A percentile compares a stretch with the other conserved stretches of the same genome.
Conservation (phyloP, 257 asterid genomes). For the Solanum virginianum region DNA sequence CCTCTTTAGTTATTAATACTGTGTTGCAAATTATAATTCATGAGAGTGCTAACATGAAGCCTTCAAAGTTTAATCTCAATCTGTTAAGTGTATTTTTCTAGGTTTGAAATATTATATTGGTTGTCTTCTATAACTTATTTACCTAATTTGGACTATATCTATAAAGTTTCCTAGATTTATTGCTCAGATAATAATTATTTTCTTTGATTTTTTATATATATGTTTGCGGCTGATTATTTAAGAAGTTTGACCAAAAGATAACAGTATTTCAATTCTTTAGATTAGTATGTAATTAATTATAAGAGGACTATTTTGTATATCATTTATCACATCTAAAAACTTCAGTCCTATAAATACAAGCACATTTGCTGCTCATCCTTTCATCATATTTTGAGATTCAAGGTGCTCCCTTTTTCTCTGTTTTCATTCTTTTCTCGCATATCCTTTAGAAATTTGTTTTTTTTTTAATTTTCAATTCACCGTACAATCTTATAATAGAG, state of each 20-base stretch:
- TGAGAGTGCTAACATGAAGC: background rate
- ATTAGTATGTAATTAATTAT: background rate
- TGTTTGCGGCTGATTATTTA: background rate
- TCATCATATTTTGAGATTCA: background rate
- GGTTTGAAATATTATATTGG: background rate
- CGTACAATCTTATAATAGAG: too few relatives aligned
- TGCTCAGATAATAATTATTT: background rate
- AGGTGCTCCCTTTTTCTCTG: background rate
- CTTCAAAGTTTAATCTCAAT: background rate
- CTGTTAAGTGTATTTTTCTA: background rate
- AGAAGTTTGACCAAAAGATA: background rate
- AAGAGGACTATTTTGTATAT: accelerated
- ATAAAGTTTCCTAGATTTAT: background rate
- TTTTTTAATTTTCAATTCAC: background rate
- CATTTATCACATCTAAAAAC: background rate
- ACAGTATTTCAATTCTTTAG: too few relatives aligned
- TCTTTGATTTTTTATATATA: background rate
- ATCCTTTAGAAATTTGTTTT: background rate
- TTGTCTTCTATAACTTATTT: background rate
- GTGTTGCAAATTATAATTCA: background rate
- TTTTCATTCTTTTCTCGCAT: background rate
- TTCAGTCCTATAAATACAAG: background rate
- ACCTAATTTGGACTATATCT: background rate
- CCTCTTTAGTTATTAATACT: background rate
- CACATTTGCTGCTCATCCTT: background rate